Evolutionary conservation across 306 rosid genomes (phyloP), one percentile per base, ranked within the genome.

Genomic region (Sechiopsis laciniata): DNA sequence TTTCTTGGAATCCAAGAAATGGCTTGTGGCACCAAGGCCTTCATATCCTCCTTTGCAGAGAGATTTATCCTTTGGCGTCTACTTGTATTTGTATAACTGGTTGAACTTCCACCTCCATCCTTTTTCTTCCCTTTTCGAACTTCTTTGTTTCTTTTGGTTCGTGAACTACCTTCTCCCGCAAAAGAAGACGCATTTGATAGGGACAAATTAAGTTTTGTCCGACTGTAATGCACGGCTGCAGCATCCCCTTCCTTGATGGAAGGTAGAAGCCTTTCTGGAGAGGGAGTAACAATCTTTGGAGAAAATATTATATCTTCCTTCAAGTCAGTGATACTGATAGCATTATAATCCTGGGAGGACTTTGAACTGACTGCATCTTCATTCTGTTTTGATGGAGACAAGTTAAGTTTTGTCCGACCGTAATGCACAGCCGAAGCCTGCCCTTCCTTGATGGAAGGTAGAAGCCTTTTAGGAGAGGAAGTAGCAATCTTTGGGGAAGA

Each of bases 161-260:
- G n/a, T 21, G 42, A 22, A 48, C 75, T 9, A 40, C 75, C 73
- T 80, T 77, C 64, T 74, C 37, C 61, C 11, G 71, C 32, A 48
- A 45, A 71, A 75, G 80, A 77, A 64, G 74, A 74, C 63, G 24
- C 55, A 53, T 81, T 76, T 26, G 78, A 73, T 21, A 15, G 51
- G 64, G 10, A 51, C 53, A 46, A 55, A 55, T 52, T 48, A 50
- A 69, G 58, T 22, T 69, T 50, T 7, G 56, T 69, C 21, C 42
- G 72, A 24, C 74, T 29, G 46, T 57, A 69, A 78, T 79, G 74
- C 75, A 80, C 88, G 53, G 16, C 24, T 71, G 81, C 67, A 78
- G 81, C 82, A 54, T 57, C 45, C 24, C 55, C 52, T 76, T 81
- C 94, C 77, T 79, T 79, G n/a, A n/a, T n/a, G 71, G 77, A 51